phyloP scores from a whole-genome alignment of 441 rosid genomes.

The Mallotus repandus region DNA sequence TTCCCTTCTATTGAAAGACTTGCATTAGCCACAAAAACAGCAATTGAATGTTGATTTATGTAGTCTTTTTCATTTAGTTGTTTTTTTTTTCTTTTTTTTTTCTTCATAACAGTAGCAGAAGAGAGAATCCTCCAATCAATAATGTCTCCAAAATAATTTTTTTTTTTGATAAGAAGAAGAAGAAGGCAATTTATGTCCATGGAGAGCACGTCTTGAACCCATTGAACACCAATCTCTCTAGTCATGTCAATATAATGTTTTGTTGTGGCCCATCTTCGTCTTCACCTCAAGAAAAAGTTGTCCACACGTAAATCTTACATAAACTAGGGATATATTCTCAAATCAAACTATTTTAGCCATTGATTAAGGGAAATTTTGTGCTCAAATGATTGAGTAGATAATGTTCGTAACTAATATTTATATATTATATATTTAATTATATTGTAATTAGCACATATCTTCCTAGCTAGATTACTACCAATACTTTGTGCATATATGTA shows the following conservation, averaged over 20 bases:
- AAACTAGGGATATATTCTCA: conserved; percentile 9
- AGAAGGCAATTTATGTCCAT: background rate
- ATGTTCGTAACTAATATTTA: too few relatives aligned
- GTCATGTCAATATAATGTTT: conserved; percentile 34
- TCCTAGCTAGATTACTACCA: too few relatives aligned
- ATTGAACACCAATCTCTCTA: conserved; percentile 18
- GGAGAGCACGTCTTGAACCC: conserved; percentile 9
- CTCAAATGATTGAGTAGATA: conserved; percentile 16
- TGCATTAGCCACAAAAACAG: background rate
- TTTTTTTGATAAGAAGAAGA: too few relatives aligned
- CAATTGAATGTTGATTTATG: conserved; percentile 1
- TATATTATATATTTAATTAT: too few relatives aligned
- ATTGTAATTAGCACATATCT: too few relatives aligned
- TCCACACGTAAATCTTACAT: conserved; percentile 16
- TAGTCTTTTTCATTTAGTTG: background rate
- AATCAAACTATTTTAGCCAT: conserved; percentile 19
- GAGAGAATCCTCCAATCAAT: too few relatives aligned
- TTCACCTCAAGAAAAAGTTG: background rate
- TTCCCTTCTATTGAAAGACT: background rate
- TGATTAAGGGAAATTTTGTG: conserved; percentile 10
- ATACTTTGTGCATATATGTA: too few relatives aligned
- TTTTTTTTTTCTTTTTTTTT: too few relatives aligned
- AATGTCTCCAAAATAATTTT: too few relatives aligned
- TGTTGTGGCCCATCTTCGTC: conserved; percentile 21
- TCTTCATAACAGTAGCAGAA: background rate